Evolutionary conservation across 1,284 basidiomycete genomes (phyloP), one percentile per base, ranked within the genome.

Genomic region (Tilletia horrida): DNA sequence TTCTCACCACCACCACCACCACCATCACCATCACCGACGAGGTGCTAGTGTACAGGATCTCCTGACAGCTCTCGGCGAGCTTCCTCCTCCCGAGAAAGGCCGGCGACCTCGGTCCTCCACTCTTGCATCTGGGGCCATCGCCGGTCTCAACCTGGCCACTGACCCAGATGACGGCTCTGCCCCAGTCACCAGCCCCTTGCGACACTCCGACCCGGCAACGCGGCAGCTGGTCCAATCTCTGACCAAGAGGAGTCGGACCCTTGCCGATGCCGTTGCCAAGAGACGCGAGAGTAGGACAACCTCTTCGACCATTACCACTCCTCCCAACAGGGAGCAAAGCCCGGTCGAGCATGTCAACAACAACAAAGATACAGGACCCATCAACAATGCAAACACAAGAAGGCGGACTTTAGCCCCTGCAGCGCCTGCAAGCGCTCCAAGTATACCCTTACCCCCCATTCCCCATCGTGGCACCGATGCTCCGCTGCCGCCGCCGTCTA

Each of bases 181-280:
- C 9, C 35, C 35, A 40, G 35, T 40, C 35, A 6, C 35, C 35
- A 40, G 35, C 35, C 27, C 31, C 13, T 21, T 59, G 1, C 27
- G 55, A 40, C 55, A 59, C 27, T 59, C 55, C 14, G 55, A 59
- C 13, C 55, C 55, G 3, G 27, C 55, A 29, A 59, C 55, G 2
- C 55, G 55, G 13, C 55, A 59, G 18, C 55, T 59, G 27, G 55
- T 59, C 31, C 31, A 25, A 4, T 31, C 55, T 35, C 55, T 59
- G 18, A 59, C 55, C 14, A 59, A 21, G 55, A 25, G 55, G 18
- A 59, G 55, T 29, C 27, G 35, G 29, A 59, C 55, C 14, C 14
- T 59, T 9, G 55, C 55, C 25, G 55, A 59, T 35, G 55, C 55
- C 11, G 55, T 59, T 18, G 55, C 55, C 1, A 31, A 40, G 27